Evolutionary conservation across 2,329 filamentous ascomycete species (phyloP), one percentile per base, ranked within the genome.

Genomic region (Neoarthrinium moseri): DNA sequence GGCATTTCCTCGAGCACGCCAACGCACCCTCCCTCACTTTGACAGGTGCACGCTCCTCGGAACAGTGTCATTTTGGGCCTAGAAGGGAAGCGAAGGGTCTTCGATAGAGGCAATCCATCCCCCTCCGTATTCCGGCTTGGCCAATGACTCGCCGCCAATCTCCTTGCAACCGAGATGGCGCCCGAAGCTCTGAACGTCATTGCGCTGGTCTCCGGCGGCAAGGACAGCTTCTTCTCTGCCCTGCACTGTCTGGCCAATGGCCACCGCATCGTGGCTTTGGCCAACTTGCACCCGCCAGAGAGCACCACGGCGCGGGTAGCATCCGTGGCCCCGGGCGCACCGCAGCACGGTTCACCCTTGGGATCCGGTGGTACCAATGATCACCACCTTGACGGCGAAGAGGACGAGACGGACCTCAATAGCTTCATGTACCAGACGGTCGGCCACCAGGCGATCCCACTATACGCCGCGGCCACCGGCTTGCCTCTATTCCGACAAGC

Each of bases 371-470:
- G 33, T 15, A 36, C 11, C 35, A 10, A 20, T 21, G 12, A 30
- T 30, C 15, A 30, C 21, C 10, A 38, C 23, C 17, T 23, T 10
- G 21, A 39, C 24, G 41, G 54, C 5, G 65, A 62, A 22, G 63
- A 66, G 5, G 72, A 77, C 27, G 72, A 75, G 51, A 70, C 77
- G 46, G 89, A 97, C 65, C 77, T 95, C 57, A 90, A 99, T 68
- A 96, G 91, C 71, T 97, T 94, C 83, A 99, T 99, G 94, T 99
- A 97, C 74, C 94, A 99, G 73, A 99, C 94, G 3, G 89, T 96
- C 49, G 94, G 94, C 11, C 90, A 97, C 67, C 78, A 83, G 47
- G 74, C 96, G 15, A 86, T 97, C 47, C 90, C 91, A 3, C 77
- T 96, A 13, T 97, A 96, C 63, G 84, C 85, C 49, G 67, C 80